Percentiles rank a stretch among this genome's conserved stretches.
Conservation (phyloP, 495 filamentous ascomycete genomes). For the Schizothecium vesticola region DNA sequence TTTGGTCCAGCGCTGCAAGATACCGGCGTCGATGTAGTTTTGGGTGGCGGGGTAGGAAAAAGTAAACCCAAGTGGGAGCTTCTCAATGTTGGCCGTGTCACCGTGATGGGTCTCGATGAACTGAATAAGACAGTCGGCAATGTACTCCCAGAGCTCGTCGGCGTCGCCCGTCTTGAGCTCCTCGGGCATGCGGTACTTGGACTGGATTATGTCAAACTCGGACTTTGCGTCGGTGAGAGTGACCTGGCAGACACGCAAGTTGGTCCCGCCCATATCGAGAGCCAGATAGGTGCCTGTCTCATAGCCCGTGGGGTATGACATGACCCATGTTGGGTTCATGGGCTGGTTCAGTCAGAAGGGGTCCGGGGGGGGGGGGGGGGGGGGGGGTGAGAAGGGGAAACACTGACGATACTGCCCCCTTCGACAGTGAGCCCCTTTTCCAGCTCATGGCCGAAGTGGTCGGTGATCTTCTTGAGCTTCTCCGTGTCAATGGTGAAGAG, state of each 20-base stretch:
- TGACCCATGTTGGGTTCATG: slow-evolving; percentile 99
- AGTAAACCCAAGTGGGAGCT: slow-evolving; percentile 88
- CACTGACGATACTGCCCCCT: slow-evolving; percentile 85
- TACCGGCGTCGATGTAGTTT: slow-evolving; percentile 91
- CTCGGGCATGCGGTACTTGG: slow-evolving; percentile 95
- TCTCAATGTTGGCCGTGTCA: slow-evolving; percentile 53
- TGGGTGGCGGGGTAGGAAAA: slow-evolving; percentile 98
- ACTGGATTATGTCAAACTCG: slow-evolving; percentile 98
- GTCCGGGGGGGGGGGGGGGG: background rate
- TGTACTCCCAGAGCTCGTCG: slow-evolving; percentile 96
- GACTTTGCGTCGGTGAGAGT: slow-evolving; percentile 84
- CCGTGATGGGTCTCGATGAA: slow-evolving; percentile 91
- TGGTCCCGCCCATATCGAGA: slow-evolving; percentile 97
- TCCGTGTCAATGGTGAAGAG: slow-evolving; percentile 70
- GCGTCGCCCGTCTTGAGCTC: slow-evolving; percentile 86
- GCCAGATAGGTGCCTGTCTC: slow-evolving; percentile 90
- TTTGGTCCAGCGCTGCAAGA: slow-evolving; percentile 97
- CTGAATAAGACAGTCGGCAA: slow-evolving; percentile 93
- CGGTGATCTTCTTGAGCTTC: slow-evolving; percentile 83
- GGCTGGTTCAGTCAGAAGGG: slow-evolving; percentile 51
- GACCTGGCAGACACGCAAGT: slow-evolving; percentile 96
- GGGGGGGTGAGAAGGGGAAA: too few relatives aligned
- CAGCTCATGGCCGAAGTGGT: slow-evolving; percentile 84
- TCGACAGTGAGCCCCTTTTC: slow-evolving; percentile 80
- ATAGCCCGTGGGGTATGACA: slow-evolving; percentile 83